phyloP scores from a whole-genome alignment of 495 filamentous ascomycete genomes.

The Ramalina intermedia region DNA sequence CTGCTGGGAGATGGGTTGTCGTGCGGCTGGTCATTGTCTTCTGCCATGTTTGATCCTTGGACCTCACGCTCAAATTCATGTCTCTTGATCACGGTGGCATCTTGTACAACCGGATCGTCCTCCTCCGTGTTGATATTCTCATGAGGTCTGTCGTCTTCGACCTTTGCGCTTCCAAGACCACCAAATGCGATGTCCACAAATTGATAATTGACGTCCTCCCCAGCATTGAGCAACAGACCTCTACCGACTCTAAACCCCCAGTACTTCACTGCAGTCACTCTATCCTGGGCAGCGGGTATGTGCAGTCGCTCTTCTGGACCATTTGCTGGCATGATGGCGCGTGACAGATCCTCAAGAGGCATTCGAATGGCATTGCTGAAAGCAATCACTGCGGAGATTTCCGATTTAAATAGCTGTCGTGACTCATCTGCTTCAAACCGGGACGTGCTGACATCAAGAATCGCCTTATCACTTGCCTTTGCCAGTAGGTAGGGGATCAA shows the following conservation, averaged over 20 bases:
- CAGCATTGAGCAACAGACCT: slow-evolving; percentile 47
- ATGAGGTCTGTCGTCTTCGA: slow-evolving; percentile 27
- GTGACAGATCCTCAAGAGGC: slow-evolving; percentile 36
- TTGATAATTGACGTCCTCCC: slow-evolving; percentile 38
- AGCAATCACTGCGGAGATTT: slow-evolving; percentile 41
- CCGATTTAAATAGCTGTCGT: slow-evolving; percentile 35
- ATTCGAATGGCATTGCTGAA: slow-evolving; percentile 39
- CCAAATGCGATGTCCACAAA: slow-evolving; percentile 52
- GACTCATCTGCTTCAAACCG: slow-evolving; percentile 42
- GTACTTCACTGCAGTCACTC: slow-evolving; percentile 32
- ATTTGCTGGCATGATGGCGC: slow-evolving; percentile 18
- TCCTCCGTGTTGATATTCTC: slow-evolving; percentile 29
- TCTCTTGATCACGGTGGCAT: slow-evolving; percentile 18
- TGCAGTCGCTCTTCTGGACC: slow-evolving; percentile 2
- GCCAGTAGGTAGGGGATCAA: slow-evolving; percentile 45
- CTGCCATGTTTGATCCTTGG: not conserved
- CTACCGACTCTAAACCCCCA: slow-evolving; percentile 51
- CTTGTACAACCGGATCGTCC: slow-evolving; percentile 26
- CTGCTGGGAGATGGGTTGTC: not conserved
- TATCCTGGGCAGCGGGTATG: slow-evolving; percentile 16
- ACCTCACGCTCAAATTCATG: no score
- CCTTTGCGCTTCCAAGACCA: slow-evolving; percentile 31
- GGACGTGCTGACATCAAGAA: slow-evolving; percentile 45
- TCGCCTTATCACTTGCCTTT: slow-evolving; percentile 30
- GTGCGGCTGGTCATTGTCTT: not conserved